These are phyloP conservation scores for Penicillium psychrofluorescens DNA, from an alignment of 495 filamentous ascomycete genomes.

Conservation along the genomic window DNA sequence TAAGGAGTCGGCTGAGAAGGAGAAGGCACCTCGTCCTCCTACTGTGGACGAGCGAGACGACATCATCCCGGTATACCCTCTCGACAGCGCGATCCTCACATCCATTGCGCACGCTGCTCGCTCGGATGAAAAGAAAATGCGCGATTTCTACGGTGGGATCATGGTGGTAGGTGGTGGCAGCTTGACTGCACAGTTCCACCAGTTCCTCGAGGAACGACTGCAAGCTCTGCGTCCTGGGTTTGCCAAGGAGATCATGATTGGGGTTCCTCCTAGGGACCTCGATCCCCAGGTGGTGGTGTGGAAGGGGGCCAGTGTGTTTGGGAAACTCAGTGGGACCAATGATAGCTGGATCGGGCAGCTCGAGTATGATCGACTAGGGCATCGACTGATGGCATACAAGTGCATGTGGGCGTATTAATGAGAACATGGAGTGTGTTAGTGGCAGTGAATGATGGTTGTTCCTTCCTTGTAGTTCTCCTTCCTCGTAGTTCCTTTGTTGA, in stretches of 20 bases:
- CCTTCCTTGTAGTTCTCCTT: slow-evolving; percentile 1
- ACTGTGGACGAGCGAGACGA: slow-evolving; percentile 65
- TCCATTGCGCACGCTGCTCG: slow-evolving; percentile 80
- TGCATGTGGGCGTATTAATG: slow-evolving; percentile 70
- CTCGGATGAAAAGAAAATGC: slow-evolving; percentile 84
- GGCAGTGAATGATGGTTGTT: slow-evolving; percentile 5
- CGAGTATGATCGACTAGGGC: slow-evolving; percentile 85
- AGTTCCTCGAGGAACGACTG: slow-evolving; percentile 74
- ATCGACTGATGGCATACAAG: slow-evolving; percentile 75
- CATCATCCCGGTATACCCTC: slow-evolving; percentile 70
- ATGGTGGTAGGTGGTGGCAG: slow-evolving; percentile 93
- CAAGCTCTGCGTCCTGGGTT: slow-evolving; percentile 61
- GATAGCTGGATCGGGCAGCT: slow-evolving; percentile 86
- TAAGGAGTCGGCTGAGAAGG: slow-evolving; percentile 6
- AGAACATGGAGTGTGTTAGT: slow-evolving; percentile 5
- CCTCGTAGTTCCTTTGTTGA: too few species aligned
- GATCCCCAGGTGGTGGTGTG: slow-evolving; percentile 92
- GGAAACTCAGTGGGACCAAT: slow-evolving; percentile 76
- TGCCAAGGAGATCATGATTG: slow-evolving; percentile 79
- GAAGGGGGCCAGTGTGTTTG: slow-evolving; percentile 97
- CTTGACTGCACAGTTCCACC: slow-evolving; percentile 66
- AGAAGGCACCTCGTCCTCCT: slow-evolving; percentile 24
- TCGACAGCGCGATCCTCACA: slow-evolving; percentile 84
- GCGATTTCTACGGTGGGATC: slow-evolving; percentile 86
- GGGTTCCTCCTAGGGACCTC: slow-evolving; percentile 79